Percentiles rank a stretch among this genome's conserved stretches.
Conservation (phyloP, 306 rosid species). For the Lagenaria siceraria region DNA sequence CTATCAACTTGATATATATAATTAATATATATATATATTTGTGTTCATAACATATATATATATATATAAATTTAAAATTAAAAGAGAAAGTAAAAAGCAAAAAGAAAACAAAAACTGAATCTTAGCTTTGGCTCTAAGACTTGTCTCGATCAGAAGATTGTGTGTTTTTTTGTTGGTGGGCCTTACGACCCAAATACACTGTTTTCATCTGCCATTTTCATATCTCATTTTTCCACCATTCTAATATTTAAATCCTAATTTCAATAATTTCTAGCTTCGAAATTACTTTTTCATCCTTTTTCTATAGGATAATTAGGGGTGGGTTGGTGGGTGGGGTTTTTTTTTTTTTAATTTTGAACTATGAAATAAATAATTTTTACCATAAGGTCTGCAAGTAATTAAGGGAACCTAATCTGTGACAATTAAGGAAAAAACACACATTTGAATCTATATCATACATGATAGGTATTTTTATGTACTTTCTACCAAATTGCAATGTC, state of each 20-base stretch:
- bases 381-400: not conserved
- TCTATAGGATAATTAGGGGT: not conserved
- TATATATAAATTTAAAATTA: not conserved
- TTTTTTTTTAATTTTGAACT: too few relatives aligned
- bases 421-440: not conserved
- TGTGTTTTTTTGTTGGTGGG: slow-evolving; percentile 5
- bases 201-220: not conserved
- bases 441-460: too few relatives aligned
- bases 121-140: slow-evolving; percentile 10
- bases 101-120: slow-evolving; percentile 2
- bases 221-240: not conserved
- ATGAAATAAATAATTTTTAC: too few relatives aligned
- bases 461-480: too few relatives aligned
- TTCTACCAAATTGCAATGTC: too few relatives aligned
- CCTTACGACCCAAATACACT: not conserved
- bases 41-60: not conserved
- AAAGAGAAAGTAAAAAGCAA: not conserved
- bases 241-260: not conserved
- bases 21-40: not conserved
- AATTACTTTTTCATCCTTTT: too few relatives aligned
- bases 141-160: slow-evolving; percentile 11
- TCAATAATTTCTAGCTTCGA: not conserved
- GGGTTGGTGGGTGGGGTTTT: not conserved
- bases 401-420: not conserved
- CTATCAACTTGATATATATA: not conserved